Percentiles rank a stretch among this genome's conserved stretches.
Conservation (phyloP, 768 basidiomycete species). For the Lactarius trivialis region DNA sequence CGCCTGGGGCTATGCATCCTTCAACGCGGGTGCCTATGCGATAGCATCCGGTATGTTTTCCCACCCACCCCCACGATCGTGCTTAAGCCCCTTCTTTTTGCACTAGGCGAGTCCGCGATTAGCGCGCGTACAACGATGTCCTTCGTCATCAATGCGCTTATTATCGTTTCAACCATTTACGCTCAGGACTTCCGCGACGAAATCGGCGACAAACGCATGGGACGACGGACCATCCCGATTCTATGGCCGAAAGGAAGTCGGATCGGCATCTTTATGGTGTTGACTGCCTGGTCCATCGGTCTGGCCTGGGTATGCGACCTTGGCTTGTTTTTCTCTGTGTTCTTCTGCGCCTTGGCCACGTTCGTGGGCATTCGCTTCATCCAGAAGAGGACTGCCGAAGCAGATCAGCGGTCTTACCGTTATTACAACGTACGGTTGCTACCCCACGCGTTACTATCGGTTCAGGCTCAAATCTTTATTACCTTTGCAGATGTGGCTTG, state of each 20-base stretch:
- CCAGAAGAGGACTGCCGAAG: conserved; percentile 11
- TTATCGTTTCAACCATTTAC: conserved; percentile 35
- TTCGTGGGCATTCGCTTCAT: conserved; percentile 25
- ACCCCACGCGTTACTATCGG: no score
- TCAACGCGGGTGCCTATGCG: conserved; percentile 26
- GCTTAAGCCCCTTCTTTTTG: not conserved
- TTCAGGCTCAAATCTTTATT: not conserved
- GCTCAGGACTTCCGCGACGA: conserved; percentile 33
- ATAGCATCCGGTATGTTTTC: conserved; percentile 2
- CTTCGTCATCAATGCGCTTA: conserved; percentile 27
- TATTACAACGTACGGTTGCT: conserved; percentile 28
- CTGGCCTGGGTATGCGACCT: conserved; percentile 24
- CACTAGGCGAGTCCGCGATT: not conserved
- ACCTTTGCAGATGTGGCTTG: conserved; percentile 6
- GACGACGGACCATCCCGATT: conserved; percentile 31
- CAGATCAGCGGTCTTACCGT: conserved; percentile 27
- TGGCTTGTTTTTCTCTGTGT: conserved; percentile 3
- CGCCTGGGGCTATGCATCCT: conserved; percentile 20
- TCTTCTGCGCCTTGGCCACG: conserved; percentile 19
- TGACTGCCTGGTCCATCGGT: conserved; percentile 26
- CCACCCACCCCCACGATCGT: not conserved
- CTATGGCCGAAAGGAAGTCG: conserved; percentile 19
- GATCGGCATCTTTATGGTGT: conserved; percentile 21
- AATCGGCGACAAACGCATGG: conserved; percentile 28
- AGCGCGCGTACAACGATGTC: conserved; percentile 2